phyloP scores from a whole-genome alignment of 352 stramenopile genomes.

The Phytophthora vignae region DNA sequence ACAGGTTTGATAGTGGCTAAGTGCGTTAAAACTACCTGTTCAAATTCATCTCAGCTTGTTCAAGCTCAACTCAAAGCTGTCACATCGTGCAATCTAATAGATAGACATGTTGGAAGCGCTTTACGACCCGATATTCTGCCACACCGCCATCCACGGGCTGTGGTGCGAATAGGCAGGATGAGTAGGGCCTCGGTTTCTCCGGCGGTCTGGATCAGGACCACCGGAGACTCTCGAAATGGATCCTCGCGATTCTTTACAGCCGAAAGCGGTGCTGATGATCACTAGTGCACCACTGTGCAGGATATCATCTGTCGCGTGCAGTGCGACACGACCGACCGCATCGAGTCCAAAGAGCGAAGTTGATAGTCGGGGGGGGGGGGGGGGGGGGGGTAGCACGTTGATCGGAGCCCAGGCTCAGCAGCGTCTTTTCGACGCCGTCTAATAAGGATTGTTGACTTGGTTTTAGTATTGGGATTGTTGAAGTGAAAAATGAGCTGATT shows the following conservation, averaged over 20 bases:
- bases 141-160: neutral
- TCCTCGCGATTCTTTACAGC: slow-evolving; percentile 19
- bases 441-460: neutral
- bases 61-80: neutral
- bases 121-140: neutral
- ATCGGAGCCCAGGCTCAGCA: neutral
- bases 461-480: neutral
- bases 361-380: no score
- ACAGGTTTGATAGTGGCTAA: neutral
- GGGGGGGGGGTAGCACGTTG: neutral
- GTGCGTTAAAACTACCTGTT: neutral
- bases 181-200: neutral
- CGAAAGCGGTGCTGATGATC: slow-evolving; percentile 13
- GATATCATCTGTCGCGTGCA: slow-evolving; percentile 1
- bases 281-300: neutral
- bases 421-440: no score
- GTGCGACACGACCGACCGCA: neutral
- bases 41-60: neutral
- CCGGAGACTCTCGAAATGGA: slow-evolving; percentile 1
- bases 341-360: neutral
- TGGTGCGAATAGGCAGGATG: no score
- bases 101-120: neutral
- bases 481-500: neutral
- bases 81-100: neutral
- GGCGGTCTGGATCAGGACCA: neutral